Conservation (phyloP, 2,329 filamentous ascomycete species). For the Helotiales sp. region DNA sequence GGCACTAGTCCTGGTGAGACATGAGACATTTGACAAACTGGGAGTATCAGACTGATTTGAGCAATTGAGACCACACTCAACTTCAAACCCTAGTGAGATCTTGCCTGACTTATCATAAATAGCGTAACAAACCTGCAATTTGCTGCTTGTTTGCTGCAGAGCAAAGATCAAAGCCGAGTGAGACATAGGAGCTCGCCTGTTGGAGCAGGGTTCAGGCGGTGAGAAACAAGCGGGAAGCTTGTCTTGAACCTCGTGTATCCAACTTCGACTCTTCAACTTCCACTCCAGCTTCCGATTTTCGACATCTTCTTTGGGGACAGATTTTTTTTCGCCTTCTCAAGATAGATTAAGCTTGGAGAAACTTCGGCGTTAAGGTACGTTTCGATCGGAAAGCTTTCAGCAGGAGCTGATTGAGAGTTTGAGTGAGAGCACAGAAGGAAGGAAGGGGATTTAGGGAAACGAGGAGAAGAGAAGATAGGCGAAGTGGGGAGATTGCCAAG, state of each 20-base stretch:
- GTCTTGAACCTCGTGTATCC: background rate
- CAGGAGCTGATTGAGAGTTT: background rate
- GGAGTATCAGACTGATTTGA: too few relatives aligned
- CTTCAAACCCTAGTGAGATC: too few relatives aligned
- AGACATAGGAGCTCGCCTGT: background rate
- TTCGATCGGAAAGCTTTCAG: too few relatives aligned
- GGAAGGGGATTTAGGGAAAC: background rate
- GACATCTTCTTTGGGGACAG: background rate
- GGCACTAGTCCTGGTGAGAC: background rate
- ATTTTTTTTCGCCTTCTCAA: background rate
- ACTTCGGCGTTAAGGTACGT: too few relatives aligned
- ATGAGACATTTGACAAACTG: background rate
- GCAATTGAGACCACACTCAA: too few relatives aligned
- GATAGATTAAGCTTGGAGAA: too few relatives aligned
- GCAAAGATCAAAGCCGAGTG: background rate
- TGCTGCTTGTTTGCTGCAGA: background rate
- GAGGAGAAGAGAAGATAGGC: background rate
- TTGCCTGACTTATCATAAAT: too few relatives aligned
- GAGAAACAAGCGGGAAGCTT: background rate
- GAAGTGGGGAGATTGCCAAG: slow-evolving; percentile 6
- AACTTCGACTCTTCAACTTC: background rate
- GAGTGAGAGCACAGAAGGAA: background rate
- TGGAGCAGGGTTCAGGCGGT: slow-evolving; percentile 5
- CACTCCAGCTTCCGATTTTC: background rate
- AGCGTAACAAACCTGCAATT: too few relatives aligned